Conservation (phyloP, 2,329 filamentous ascomycete species). For the Aureobasidium melanogenum region DNA sequence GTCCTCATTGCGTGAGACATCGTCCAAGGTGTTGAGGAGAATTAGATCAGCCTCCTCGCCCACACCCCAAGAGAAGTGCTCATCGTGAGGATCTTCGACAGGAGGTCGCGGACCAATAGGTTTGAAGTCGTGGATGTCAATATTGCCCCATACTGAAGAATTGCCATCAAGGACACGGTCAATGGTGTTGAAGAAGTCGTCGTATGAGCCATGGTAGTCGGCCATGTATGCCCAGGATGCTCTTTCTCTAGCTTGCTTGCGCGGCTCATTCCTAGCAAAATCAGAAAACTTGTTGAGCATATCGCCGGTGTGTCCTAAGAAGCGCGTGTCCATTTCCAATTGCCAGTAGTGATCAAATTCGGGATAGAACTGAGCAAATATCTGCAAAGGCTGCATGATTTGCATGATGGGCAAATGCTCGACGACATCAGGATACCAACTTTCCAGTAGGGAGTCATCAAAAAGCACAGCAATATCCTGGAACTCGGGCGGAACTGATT, state of each 20-base stretch:
- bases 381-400: constrained; percentile 59
- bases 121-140: constrained; percentile 38
- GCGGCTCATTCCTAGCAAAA: constrained; percentile 44
- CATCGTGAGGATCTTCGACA: constrained; percentile 54
- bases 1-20: constrained; percentile 14
- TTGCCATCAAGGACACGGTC: constrained; percentile 25
- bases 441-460: constrained; percentile 49
- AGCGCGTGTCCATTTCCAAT: constrained; percentile 73
- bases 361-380: constrained; percentile 63
- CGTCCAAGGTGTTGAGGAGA: constrained; percentile 13
- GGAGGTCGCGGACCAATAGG: constrained; percentile 64
- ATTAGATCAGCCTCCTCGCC: constrained; percentile 74
- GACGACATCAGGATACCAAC: constrained; percentile 35
- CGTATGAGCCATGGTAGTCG: constrained; percentile 39
- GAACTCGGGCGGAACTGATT: constrained; percentile 60
- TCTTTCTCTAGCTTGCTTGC: constrained; percentile 48
- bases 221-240: constrained; percentile 46
- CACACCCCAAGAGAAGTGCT: constrained; percentile 75
- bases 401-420: constrained; percentile 43
- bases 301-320: constrained; percentile 70
- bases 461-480: constrained; percentile 61
- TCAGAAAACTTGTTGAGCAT: constrained; percentile 55
- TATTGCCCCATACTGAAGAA: constrained; percentile 29
- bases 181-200: constrained; percentile 27
- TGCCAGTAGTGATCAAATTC: constrained; percentile 73